Evolutionary conservation across 331 rosid species (phyloP), one percentile per base, ranked within the genome.

Genomic region (Erythrophleum ivorense): DNA sequence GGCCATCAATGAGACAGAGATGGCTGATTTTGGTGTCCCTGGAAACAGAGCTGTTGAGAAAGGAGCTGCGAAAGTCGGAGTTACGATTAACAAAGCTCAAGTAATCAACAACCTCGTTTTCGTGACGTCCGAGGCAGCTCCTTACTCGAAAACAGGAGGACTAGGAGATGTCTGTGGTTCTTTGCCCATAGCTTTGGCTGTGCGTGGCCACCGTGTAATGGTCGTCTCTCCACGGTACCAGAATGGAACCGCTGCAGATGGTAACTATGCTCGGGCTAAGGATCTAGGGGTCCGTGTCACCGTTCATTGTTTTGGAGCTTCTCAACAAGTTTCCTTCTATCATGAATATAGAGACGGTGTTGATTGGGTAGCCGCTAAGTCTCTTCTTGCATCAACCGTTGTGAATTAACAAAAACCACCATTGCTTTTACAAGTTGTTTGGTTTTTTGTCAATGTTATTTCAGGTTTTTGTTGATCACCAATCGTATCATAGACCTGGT

Each of bases 111-210:
- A 64, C 49, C 75, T 93, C 74, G 88, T 90, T 79, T 87, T 93
- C 75, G 97, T 93, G 49, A 83, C 94, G 48, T 66, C 97, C 10
- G 97, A 93, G 84, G 97, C 93, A 64, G 90, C 96, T 4, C 97
- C 97, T 2, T 93, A 91, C 86, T 93, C 97, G 0, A 93, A 93
- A 86, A 91, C 97, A 0, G 97, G 97, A 53, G 97, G 97, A 24
- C 87, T 93, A 66, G 97, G 90, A 55, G 97, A 93, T 93, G 97
- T 93, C 54, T 93, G 97, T 84, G 97, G 97, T 64, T 91, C 97
- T 78, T 82, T 93, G 85, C 97, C 97, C 14, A 78, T 88, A 69
- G 94, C 92, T 33, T 84, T 93, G 15, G 97, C 94, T 9, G 84
- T 79, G 40, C 92, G 97, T 0, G 97, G 96, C 13, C 97, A 93